Conservation (phyloP, 176 grass and related monocot species). For the Tillandsia leiboldiana region DNA sequence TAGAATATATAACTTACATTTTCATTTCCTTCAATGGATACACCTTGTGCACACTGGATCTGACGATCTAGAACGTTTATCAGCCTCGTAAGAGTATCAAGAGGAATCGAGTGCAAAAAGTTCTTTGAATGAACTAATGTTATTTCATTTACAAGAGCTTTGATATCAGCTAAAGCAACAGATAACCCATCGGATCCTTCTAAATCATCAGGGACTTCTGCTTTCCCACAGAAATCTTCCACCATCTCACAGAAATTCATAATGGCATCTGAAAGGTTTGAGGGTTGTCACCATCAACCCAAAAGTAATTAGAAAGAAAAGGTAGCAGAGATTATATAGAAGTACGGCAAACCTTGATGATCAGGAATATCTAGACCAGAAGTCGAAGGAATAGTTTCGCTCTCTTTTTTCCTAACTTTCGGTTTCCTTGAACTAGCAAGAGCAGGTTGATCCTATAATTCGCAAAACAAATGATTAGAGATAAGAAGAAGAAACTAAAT, state of each 20-base stretch:
- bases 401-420: constrained; percentile 70
- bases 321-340: constrained; percentile 2
- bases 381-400: constrained; percentile 40
- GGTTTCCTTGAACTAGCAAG: constrained; percentile 79
- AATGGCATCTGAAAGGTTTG: constrained; percentile 50
- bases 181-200: constrained; percentile 69
- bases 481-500: constrained; percentile 15
- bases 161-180: constrained; percentile 61
- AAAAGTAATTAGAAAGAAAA: constrained; percentile 10
- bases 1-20: constrained; percentile 43
- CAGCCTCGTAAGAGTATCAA: constrained; percentile 67
- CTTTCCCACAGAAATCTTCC: constrained; percentile 83
- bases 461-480: constrained; percentile 17
- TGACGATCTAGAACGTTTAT: constrained; percentile 79
- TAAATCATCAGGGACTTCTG: constrained; percentile 59
- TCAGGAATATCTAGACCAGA: constrained; percentile 41
- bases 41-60: constrained; percentile 82
- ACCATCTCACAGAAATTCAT: constrained; percentile 67
- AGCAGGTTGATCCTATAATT: constrained; percentile 50
- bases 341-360: constrained; percentile 49
- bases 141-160: constrained; percentile 78
- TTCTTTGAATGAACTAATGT: constrained; percentile 63
- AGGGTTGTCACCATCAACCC: background rate
- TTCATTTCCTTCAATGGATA: constrained; percentile 72
- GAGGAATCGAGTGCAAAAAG: constrained; percentile 60